Evolutionary conservation across 1,284 basidiomycete species (phyloP).

Genomic region (Fomitopsis palustris): DNA sequence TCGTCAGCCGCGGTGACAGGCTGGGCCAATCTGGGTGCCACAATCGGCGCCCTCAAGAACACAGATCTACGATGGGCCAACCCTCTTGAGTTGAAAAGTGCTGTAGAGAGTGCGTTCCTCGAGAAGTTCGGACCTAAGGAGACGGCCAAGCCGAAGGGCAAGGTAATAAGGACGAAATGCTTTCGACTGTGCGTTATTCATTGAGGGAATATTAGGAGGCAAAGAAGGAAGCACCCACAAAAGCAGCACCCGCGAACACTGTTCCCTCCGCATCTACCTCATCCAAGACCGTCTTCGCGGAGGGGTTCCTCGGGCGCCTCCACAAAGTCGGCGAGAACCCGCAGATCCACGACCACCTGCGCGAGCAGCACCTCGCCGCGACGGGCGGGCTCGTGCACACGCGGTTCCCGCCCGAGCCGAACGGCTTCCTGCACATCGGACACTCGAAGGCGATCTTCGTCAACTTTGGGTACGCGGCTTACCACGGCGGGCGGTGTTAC

Average conservation of each 20-base stretch:
- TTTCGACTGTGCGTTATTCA: no score
- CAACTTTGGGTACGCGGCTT: constrained; percentile 96
- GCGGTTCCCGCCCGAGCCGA: constrained; percentile 98
- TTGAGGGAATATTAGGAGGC: no score
- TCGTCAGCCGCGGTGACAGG: constrained; percentile 51
- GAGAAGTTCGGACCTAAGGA: constrained; percentile 81
- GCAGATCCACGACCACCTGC: constrained; percentile 78
- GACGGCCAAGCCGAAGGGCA: constrained; percentile 63
- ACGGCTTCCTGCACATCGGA: constrained; percentile 94
- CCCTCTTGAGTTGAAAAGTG: constrained; percentile 85
- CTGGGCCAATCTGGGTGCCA: constrained; percentile 74
- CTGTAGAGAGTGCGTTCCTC: constrained; percentile 77
- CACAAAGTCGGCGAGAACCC: constrained; percentile 96
- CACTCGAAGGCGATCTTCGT: constrained; percentile 99
- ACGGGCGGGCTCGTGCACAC: constrained; percentile 90
- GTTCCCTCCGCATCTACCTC: constrained; percentile 36
- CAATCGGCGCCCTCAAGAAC: constrained; percentile 71
- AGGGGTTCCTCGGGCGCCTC: constrained; percentile 92
- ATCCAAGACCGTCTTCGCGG: constrained; percentile 80
- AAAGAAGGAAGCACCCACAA: constrained; percentile 43
- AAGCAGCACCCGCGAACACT: no score
- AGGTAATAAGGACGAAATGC: no score
- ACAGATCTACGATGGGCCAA: constrained; percentile 87
- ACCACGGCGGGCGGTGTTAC: constrained; percentile 89
- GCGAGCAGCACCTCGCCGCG: constrained; percentile 76